Conservation (phyloP, 768 basidiomycete genomes). For the Mycena polygramma region DNA sequence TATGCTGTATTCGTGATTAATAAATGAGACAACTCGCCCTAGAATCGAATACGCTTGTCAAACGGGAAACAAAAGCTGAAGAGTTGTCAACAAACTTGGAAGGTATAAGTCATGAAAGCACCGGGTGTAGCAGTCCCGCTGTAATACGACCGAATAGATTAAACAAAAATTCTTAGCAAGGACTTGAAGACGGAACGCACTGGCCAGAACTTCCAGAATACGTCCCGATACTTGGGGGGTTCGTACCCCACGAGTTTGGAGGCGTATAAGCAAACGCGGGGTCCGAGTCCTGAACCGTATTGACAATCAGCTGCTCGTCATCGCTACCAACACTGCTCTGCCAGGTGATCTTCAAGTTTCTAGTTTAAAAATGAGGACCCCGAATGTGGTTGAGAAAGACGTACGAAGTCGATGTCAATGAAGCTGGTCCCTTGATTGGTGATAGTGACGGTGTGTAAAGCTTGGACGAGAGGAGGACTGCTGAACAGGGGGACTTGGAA, state of each 20-base stretch:
- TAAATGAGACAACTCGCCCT: conserved; percentile 35
- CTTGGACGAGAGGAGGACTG: conserved; percentile 18
- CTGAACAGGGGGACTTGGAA: conserved; percentile 31
- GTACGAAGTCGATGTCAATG: conserved; percentile 57
- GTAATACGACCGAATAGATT: no score
- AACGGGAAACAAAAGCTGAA: neutral
- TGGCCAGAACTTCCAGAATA: conserved; percentile 60
- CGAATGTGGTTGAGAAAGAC: conserved; percentile 15
- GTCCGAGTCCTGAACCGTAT: conserved; percentile 44
- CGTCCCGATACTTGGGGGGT: conserved; percentile 46
- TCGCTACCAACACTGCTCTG: conserved; percentile 39
- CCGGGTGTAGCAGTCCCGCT: conserved; percentile 50
- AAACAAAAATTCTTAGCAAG: no score
- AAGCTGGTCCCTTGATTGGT: conserved; percentile 40
- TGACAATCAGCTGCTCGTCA: conserved; percentile 40
- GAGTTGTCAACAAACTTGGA: conserved; percentile 48
- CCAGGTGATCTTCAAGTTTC: conserved; percentile 35
- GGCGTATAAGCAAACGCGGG: conserved; percentile 42
- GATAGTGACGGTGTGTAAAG: conserved; percentile 38
- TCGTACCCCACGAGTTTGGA: conserved; percentile 49
- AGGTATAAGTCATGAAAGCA: conserved; percentile 53
- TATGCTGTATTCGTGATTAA: conserved; percentile 7
- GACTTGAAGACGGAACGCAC: no score
- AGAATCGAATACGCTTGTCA: neutral
- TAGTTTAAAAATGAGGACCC: neutral